Percentiles rank a stretch among this genome's conserved stretches.
Conservation (phyloP, 2,329 filamentous ascomycete genomes). For the Trichoderma endophyticum region DNA sequence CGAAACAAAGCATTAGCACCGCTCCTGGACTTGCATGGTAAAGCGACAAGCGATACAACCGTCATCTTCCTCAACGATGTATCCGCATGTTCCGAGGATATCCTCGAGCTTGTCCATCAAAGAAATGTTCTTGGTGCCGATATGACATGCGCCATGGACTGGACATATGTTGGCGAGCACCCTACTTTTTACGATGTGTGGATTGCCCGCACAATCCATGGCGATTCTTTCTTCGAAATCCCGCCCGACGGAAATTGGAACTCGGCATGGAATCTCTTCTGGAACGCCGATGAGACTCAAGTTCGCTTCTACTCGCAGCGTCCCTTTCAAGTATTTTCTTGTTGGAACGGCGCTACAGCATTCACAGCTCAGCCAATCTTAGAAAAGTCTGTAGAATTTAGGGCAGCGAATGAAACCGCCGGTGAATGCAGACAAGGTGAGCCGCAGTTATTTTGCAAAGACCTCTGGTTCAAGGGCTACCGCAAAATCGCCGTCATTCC, state of each 20-base stretch:
- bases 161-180: constrained; percentile 44
- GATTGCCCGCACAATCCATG: constrained; percentile 50
- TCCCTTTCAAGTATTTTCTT: constrained; percentile 59
- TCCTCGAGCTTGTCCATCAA: constrained; percentile 55
- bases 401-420: background rate
- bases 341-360: constrained; percentile 57
- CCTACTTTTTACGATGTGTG: constrained; percentile 46
- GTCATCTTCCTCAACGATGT: constrained; percentile 56
- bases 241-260: constrained; percentile 49
- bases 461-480: constrained; percentile 50
- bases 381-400: constrained; percentile 40
- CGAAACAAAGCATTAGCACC: constrained; percentile 53
- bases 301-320: constrained; percentile 32
- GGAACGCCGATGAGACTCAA: constrained; percentile 41
- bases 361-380: constrained; percentile 49
- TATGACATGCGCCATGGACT: constrained; percentile 60
- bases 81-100: constrained; percentile 50
- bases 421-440: constrained; percentile 54
- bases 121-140: constrained; percentile 44
- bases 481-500: constrained; percentile 55
- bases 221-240: constrained; percentile 55
- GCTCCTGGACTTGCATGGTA: constrained; percentile 31
- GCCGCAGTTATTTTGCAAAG: constrained; percentile 54
- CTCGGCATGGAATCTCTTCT: constrained; percentile 50
- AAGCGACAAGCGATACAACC: constrained; percentile 37